Evolutionary conservation across 2,329 filamentous ascomycete species (phyloP), one percentile per base, ranked within the genome.

Genomic region (Epichloe festucae): DNA sequence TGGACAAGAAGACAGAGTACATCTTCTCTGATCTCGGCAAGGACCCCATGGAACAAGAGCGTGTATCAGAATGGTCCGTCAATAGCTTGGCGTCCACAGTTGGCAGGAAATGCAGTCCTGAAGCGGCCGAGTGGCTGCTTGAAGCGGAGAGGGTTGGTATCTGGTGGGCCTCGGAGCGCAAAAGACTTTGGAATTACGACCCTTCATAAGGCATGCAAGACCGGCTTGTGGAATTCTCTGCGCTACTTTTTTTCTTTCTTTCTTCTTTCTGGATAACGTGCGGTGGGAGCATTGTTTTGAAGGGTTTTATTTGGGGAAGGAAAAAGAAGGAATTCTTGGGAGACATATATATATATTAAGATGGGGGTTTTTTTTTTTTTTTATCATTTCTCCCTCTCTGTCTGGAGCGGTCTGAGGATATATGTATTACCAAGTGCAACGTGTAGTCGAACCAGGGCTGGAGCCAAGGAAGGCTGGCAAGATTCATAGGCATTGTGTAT

Each of bases 151-250:
- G 61, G 48, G 48, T 63, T n/a, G 61, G 60, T 7, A 54, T 61
- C 15, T 65, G 63, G 63, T 65, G 59, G 51, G 59, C 62, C 1
- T 58, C 62, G 35, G 63, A 65, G 53, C 49, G 54, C n/a, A 55
- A 54, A 38, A 45, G 54, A 46, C 52, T 55, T 27, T 55, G 54
- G 54, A 47, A 52, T 15, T 55, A 54, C 41, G 6, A 46, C 1
- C 19, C 45, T 11, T 48, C 40, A 46, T 51, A 27, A 46, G 14
- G 19, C 46, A 31, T 15, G 7, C 19, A 21, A 46, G 21, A 8
- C 34, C 7, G 42, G 3, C 4, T 3, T 45, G 17, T 19, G 5
- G 19, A 42, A 5, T 36, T 6, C 17, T 6, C 21, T 21, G 4
- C 43, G 5, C 34, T 15, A 23, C 10, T 38, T 14, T 7, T 7